A percentile compares a stretch with the other conserved stretches of the same genome.
These are phyloP conservation scores for Capsicum rhomboideum DNA, from an alignment of 257 asterid genomes.

Conservation along the genomic window DNA sequence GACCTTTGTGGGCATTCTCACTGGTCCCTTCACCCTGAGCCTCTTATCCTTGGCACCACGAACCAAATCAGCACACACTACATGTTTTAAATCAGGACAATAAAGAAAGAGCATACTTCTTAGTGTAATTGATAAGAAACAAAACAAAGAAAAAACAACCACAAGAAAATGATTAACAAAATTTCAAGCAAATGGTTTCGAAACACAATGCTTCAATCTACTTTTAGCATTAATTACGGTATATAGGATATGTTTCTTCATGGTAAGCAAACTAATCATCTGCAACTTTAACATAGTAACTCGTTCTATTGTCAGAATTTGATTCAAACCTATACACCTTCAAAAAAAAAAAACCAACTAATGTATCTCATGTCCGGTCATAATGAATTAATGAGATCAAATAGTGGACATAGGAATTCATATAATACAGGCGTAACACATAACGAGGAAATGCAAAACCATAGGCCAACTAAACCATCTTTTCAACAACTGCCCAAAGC, in stretches of 20 bases:
- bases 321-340: not conserved
- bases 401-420: not conserved
- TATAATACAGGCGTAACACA: not conserved
- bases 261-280: not conserved
- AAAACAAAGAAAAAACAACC: not conserved
- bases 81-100: not conserved
- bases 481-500: not conserved
- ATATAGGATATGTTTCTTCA: not conserved
- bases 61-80: constrained; percentile 11
- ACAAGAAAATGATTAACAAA: not conserved
- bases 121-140: no score
- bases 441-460: not conserved
- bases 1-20: constrained; percentile 23
- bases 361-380: not conserved
- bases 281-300: not conserved
- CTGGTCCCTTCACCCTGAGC: constrained; percentile 11
- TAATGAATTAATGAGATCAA: not conserved
- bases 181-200: not conserved
- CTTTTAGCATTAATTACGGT: not conserved
- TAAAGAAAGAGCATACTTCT: not conserved
- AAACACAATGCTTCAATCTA: not conserved
- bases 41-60: constrained; percentile 14
- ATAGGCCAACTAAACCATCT: not conserved
- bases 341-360: not conserved
- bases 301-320: not conserved